Conservation (phyloP, 768 basidiomycete genomes). For the Gloeostereum incarnatum region DNA sequence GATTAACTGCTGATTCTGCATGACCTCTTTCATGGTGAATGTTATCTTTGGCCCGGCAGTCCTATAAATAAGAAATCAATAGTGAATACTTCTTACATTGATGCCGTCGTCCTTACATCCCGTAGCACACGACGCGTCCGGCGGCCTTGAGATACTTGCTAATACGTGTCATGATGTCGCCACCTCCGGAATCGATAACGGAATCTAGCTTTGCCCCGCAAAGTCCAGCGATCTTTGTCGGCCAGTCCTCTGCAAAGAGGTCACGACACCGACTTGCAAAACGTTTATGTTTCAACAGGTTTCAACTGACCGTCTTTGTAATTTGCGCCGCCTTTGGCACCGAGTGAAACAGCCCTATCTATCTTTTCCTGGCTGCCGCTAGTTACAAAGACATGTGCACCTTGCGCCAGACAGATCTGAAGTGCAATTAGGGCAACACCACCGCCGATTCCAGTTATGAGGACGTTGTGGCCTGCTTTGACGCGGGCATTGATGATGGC, state of each 20-base stretch:
- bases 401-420: conserved; percentile 66
- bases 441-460: conserved; percentile 79
- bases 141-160: conserved; percentile 44
- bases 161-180: conserved; percentile 46
- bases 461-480: conserved; percentile 54
- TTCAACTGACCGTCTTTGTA: conserved; percentile 52
- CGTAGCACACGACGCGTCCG: conserved; percentile 54
- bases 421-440: conserved; percentile 74
- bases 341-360: conserved; percentile 49
- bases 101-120: conserved; percentile 36
- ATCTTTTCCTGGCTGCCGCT: conserved; percentile 67
- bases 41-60: conserved; percentile 48
- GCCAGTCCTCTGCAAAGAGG: conserved; percentile 39
- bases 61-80: conserved; percentile 25
- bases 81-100: background rate
- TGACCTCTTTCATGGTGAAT: conserved; percentile 72
- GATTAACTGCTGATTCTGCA: conserved; percentile 65
- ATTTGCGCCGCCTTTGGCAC: conserved; percentile 69
- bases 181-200: conserved; percentile 65
- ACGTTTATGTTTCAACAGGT: no score
- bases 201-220: conserved; percentile 32
- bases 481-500: conserved; percentile 57
- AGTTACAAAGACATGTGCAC: conserved; percentile 78
- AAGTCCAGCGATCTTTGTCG: conserved; percentile 31
- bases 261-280: background rate